Conservation (phyloP, 2,329 filamentous ascomycete genomes). For the Domatiomyces globalis region DNA sequence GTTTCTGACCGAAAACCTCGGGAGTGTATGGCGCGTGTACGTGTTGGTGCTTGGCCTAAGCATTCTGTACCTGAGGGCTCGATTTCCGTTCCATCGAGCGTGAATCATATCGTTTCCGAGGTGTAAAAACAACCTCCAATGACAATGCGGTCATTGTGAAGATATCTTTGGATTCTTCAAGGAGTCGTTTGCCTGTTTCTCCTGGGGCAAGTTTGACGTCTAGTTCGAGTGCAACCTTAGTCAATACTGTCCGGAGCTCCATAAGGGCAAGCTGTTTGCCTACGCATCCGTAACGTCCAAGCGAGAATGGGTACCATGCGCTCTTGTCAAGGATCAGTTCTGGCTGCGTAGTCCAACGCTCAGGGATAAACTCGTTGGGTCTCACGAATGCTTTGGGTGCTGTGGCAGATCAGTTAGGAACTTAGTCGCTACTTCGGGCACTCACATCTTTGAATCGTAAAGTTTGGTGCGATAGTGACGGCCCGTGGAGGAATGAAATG, state of each 20-base stretch:
- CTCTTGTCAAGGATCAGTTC: conserved; percentile 22
- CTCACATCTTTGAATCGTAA: conserved; percentile 7
- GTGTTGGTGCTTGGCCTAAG: too few relatives aligned
- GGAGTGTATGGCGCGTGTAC: too few relatives aligned
- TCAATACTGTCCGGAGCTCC: conserved; percentile 14
- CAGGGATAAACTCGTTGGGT: conserved; percentile 23
- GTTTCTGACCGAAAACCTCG: too few relatives aligned
- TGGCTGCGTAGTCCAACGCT: conserved; percentile 24
- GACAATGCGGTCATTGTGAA: conserved; percentile 11
- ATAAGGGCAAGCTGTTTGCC: conserved; percentile 19
- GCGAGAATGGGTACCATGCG: conserved; percentile 23
- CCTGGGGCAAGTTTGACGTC: conserved; percentile 17
- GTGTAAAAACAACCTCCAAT: not conserved
- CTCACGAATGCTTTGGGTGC: conserved; percentile 4
- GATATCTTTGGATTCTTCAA: conserved; percentile 14
- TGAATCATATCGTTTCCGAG: too few relatives aligned
- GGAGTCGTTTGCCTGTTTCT: conserved; percentile 10
- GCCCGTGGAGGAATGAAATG: conserved; percentile 21
- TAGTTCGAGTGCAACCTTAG: conserved; percentile 15
- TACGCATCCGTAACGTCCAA: conserved; percentile 19
- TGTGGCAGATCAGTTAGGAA: too few relatives aligned
- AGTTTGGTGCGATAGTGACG: conserved; percentile 12
- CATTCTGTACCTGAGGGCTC: too few relatives aligned
- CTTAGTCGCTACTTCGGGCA: too few relatives aligned
- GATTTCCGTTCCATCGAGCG: too few relatives aligned